Conservation (phyloP, 345 rosid species). For the Eucalyptus camaldulensis region DNA sequence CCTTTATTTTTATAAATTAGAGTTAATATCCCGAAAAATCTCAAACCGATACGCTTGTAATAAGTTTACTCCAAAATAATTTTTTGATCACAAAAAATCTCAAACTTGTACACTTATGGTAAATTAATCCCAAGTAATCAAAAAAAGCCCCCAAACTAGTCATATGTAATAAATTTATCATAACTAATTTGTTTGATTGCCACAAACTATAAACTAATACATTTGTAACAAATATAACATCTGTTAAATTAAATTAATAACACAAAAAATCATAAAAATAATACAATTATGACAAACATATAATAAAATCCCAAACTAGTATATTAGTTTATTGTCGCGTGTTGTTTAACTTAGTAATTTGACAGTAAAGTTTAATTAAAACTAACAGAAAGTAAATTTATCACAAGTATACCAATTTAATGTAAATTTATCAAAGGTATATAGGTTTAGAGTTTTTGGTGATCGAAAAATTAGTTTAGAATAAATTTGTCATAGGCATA, state of each 20-base stretch:
- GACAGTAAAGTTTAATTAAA: fast-evolving
- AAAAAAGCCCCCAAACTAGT: fast-evolving
- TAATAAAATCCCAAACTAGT: no score
- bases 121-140: fast-evolving
- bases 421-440: fast-evolving
- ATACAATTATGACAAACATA: fast-evolving
- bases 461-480: fast-evolving
- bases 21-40: fast-evolving
- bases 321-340: no score
- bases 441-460: fast-evolving
- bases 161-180: no score
- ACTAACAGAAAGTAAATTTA: fast-evolving
- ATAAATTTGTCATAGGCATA: fast-evolving
- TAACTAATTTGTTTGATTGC: no score
- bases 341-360: fast-evolving
- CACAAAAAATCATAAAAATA: no score
- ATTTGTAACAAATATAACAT: no score
- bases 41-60: fast-evolving
- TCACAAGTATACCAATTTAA: fast-evolving
- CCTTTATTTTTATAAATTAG: neutral
- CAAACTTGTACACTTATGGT: fast-evolving
- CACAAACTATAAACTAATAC: no score
- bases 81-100: fast-evolving
- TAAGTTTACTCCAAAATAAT: no score
- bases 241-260: no score